phyloP scores from a whole-genome alignment of 208 protist species.

The Crithidia thermophila region DNA sequence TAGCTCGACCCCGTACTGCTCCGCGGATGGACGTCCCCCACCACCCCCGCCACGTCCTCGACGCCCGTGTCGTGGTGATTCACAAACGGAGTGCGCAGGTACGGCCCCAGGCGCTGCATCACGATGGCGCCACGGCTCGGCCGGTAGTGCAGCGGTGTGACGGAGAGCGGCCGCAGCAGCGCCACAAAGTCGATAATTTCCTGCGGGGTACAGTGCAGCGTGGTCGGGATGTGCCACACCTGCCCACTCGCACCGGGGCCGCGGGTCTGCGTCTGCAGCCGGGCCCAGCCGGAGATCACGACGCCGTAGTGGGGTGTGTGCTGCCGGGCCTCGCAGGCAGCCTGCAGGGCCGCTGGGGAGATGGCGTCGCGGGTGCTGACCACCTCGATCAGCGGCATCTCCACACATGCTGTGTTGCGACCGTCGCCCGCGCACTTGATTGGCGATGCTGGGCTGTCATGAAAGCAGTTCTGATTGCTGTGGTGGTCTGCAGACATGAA shows the following conservation, averaged over 20 bases:
- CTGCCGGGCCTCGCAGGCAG: constrained; percentile 19
- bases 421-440: no score
- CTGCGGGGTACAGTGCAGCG: constrained; percentile 73
- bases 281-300: constrained; percentile 78
- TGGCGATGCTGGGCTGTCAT: no score
- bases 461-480: no score
- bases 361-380: constrained; percentile 49
- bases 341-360: constrained; percentile 32
- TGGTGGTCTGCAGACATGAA: no score
- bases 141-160: constrained; percentile 69
- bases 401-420: background rate
- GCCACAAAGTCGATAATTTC: constrained; percentile 73
- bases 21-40: no score
- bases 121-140: constrained; percentile 45
- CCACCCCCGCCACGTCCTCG: background rate
- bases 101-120: constrained; percentile 61
- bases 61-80: constrained; percentile 14
- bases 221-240: constrained; percentile 72
- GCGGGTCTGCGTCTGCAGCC: constrained; percentile 28
- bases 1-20: no score
- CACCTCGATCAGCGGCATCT: constrained; percentile 59
- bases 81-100: constrained; percentile 41
- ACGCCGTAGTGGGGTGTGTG: constrained; percentile 68
- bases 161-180: constrained; percentile 57
- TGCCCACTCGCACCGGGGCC: constrained; percentile 9